Evolutionary conservation across 164 flowering plant genomes (phyloP).

Genomic region (Platanus orientalis): DNA sequence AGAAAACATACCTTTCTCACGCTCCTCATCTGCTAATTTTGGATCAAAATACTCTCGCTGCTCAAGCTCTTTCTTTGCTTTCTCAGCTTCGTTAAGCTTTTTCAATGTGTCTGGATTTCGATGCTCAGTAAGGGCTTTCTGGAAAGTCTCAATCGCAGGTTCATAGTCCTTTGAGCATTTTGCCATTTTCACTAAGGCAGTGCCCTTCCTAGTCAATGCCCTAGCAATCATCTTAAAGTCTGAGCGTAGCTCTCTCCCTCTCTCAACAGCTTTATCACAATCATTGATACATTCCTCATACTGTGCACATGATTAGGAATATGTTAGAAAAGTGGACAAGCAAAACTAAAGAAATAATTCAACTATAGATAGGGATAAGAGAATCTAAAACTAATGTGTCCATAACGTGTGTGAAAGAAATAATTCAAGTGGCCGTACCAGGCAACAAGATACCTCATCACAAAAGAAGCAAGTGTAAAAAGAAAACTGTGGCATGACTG

Average conservation of each 20-base stretch:
- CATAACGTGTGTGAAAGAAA: too few relatives aligned
- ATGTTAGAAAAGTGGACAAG: not conserved
- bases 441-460: too few relatives aligned
- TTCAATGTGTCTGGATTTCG: conserved; percentile 94
- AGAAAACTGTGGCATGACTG: too few relatives aligned
- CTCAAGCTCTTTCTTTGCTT: conserved; percentile 88
- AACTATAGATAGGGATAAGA: not conserved
- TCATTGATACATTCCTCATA: conserved; percentile 93
- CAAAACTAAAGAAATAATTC: not conserved
- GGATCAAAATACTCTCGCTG: conserved; percentile 94
- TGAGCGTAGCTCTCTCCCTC: conserved; percentile 87
- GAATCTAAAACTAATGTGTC: not conserved
- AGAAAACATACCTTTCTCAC: conserved; percentile 74
- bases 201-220: conserved; percentile 94
- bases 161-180: conserved; percentile 87
- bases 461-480: too few relatives aligned
- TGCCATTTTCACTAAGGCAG: conserved; percentile 82
- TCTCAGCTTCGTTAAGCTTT: conserved; percentile 92
- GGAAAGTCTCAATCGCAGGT: conserved; percentile 87
- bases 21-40: conserved; percentile 82
- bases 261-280: conserved; percentile 95
- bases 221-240: conserved; percentile 93
- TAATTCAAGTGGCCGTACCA: too few relatives aligned
- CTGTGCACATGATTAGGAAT: conserved; percentile 30
- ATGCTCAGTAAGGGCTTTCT: conserved; percentile 96